Base-by-base conservation (phyloP, 192 early-diverging fungal genomes). In the Coemansia sp. region DNA sequence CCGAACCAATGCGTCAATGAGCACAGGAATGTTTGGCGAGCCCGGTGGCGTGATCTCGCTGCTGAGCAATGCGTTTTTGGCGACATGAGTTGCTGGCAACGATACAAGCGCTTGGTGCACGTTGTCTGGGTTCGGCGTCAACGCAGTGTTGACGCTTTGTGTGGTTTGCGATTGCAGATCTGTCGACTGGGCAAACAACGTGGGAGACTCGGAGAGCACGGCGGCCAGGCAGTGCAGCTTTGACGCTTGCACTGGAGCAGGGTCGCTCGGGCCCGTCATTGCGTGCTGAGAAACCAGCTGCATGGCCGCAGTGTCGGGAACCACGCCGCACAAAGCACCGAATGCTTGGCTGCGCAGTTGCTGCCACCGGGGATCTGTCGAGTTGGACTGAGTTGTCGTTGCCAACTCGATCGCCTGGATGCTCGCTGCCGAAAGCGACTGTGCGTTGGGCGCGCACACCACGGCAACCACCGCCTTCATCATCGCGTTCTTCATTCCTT, bases 141-240 rank as follows among this genome's bases (percentile, higher is more conserved):
- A 59, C 18, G 75, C 85, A n/a, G 85, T 82, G 23, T 74, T 62
- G 22, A 96, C 71, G 19, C 91, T 75, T 12, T 62, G 71, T 22
- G 86, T 73, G 14, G 94, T 68, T 10, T 73, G 71, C 61, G 83
- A 82, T 65, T 84, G 82, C 69, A 90, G 85, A 1, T 74, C 73
- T 18, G 85, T 86, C 19, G 79, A 88, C 58, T 88, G 81, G 3
- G 85, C 78, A 22, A 79, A 61, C 3, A 81, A 16, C 22, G n/a
- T 59, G 9, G 89, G 87, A 4, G 82, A 74, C 69, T 85, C 81
- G 8, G 75, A 71, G 22, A 98, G 76, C 3, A 92, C 88, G 3
- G 86, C 86, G 49, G 87, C 85, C 59, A 96, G 62, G 20, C 89
- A 89, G 41, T 80, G 77, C 72, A 94, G 87, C 84, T 93, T 89